phyloP scores from a whole-genome alignment of 179 eudicot genomes.

The Camellia oleifera region DNA sequence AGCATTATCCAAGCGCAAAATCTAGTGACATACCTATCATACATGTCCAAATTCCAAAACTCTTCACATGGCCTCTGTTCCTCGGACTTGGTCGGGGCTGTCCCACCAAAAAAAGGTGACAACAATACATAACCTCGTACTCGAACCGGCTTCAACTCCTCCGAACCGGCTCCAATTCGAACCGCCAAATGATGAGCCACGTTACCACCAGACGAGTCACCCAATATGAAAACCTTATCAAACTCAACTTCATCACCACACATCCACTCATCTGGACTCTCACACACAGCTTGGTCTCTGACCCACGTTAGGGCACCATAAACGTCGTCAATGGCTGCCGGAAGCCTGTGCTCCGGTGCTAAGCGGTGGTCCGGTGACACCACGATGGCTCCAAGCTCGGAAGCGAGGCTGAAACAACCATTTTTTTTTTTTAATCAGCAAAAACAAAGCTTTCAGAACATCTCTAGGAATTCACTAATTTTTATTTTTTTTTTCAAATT shows the following conservation, averaged over 20 bases:
- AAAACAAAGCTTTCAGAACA: too few relatives aligned
- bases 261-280: conserved; percentile 15
- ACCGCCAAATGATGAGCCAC: conserved; percentile 65
- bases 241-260: conserved; percentile 36
- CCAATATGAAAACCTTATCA: conserved; percentile 45
- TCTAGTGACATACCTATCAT: conserved; percentile 43
- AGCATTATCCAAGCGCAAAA: too few relatives aligned
- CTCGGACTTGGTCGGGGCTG: conserved; percentile 48
- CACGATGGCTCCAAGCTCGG: too few relatives aligned
- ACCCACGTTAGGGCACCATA: too few relatives aligned
- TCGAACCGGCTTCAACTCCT: conserved; percentile 32
- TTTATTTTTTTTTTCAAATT: too few relatives aligned
- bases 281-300: background rate
- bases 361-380: too few relatives aligned
- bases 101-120: conserved; percentile 68
- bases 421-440: too few relatives aligned
- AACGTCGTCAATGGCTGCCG: too few relatives aligned
- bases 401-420: too few relatives aligned
- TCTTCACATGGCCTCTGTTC: conserved; percentile 44
- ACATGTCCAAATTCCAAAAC: conserved; percentile 36
- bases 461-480: too few relatives aligned
- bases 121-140: conserved; percentile 53
- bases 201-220: conserved; percentile 73
- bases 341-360: too few relatives aligned
- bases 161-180: conserved; percentile 37